Base-by-base conservation (phyloP, 257 asterid genomes). In the Capsicum rhomboideum region DNA sequence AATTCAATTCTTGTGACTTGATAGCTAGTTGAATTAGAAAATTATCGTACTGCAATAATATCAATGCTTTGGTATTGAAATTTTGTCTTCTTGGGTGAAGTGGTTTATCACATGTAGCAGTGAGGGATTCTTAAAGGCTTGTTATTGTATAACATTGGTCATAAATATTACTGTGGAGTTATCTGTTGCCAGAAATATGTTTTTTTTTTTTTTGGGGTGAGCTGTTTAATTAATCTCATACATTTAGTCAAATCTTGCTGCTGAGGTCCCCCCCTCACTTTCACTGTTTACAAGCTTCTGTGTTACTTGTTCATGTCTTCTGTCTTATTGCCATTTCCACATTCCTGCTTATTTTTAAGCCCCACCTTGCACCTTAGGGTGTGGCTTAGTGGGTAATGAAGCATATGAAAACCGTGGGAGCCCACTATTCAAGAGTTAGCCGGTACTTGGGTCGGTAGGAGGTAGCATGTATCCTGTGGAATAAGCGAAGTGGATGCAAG, bases 181-280 rank as follows among this genome's bases (percentile, higher is more conserved):
- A 72, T 44, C 10, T 49, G 18, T 44, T 72, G 37, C 56, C 54
- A 44, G 31, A 46, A 72, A 44, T 74, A 46, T 74, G 37, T 46
- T 26, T 34, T 6, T 4, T 31, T 66, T 66, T 66, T 17, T 17
- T 67, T 77, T 74, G 80, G 16, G 46, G 13, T 46, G 59, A 46
- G 10, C 58, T 77, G 63, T 77, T 77, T 26, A 50, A 77, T 50
- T n/a, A 8, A 50, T 77, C 63, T 14, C 63, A 53, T 77, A 50
- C 3, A 49, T 49, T 23, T 50, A 26, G 46, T 77, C 61, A 50
- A 49, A 23, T 23, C 63, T 77, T 77, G 63, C 81, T 49, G 81
- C 37, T 50, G 63, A 77, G 81, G 81, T 77, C 81, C 81, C 81
- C 81, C 81, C 81, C 63, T 77, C 46, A 50, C 63, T 10, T 34